phyloP scores from a whole-genome alignment of 768 basidiomycete genomes.

The Paxillus ammoniavirescens region DNA sequence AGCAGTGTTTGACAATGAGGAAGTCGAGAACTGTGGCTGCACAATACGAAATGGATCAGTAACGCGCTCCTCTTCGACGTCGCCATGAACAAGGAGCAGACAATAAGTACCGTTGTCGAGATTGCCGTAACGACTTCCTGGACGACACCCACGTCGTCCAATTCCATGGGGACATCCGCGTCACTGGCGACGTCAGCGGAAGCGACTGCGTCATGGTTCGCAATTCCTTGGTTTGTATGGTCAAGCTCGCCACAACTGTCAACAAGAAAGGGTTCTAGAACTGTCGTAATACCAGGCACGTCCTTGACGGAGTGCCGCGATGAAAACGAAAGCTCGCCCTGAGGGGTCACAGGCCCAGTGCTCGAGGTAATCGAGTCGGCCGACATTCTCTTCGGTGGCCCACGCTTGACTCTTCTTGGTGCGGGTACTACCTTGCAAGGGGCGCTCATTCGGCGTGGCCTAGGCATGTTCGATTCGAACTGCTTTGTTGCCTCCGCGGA shows the following conservation, averaged over 20 bases:
- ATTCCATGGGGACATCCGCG: conserved; percentile 12
- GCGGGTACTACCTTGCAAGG: conserved; percentile 14
- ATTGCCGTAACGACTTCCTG: conserved; percentile 25
- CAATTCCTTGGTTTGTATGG: conserved; percentile 12
- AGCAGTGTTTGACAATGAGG: conserved; percentile 16
- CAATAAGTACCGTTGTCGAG: conserved; percentile 30
- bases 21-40: conserved; percentile 22
- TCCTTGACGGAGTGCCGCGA: neutral
- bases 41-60: conserved; percentile 19
- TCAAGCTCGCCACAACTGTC: conserved; percentile 15
- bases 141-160: conserved; percentile 16
- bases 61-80: conserved; percentile 13
- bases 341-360: conserved; percentile 21
- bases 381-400: conserved; percentile 19
- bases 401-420: conserved; percentile 10
- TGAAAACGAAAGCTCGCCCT: conserved; percentile 13
- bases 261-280: conserved; percentile 20
- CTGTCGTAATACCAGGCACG: conserved; percentile 31
- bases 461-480: conserved; percentile 39
- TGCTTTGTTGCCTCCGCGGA: conserved; percentile 39
- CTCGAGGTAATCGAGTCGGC: conserved; percentile 20
- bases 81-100: conserved; percentile 12
- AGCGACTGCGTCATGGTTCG: neutral
- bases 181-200: neutral
- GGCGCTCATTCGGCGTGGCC: conserved; percentile 33